Base-by-base conservation (phyloP, 2,329 filamentous ascomycete genomes). In the Cryphonectria parasitica region DNA sequence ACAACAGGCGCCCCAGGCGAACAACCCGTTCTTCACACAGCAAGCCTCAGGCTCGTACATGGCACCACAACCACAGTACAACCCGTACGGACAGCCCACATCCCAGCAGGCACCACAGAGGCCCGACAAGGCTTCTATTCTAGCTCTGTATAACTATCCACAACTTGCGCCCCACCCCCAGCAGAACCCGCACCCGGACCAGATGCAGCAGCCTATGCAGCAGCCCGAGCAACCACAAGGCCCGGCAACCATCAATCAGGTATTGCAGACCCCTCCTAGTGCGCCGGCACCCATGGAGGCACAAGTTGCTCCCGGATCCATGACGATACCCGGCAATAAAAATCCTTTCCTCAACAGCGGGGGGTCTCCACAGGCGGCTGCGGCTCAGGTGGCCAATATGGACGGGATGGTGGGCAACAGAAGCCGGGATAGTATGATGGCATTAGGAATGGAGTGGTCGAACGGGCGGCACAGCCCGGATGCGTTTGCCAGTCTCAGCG, bases 391-490 rank as follows among this genome's bases (percentile, higher is more conserved):
- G 25, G 66, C 65, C 22, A 64, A 64, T 17, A 70, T 72, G 67
- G 72, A 73, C 74, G 73, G 52, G 73, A 75, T 74, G 73, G 73
- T 67, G 67, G 77, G 77, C 76, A 87, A 76, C 80, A 88, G 81
- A 79, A 94, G 91, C 76, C 87, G 91, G 64, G 92, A 94, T 77
- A 94, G 92, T 78, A 88, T 93, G 78, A 88, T 89, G 74, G 87
- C 91, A 56, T 84, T 89, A 79, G 88, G 88, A 69, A 87, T 90
- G 83, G 85, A 87, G 62, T 90, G 88, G 88, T 85, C 84, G 75
- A 91, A 90, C 75, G 92, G 92, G 13, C 84, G 92, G 58, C 92
- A 94, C 77, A 94, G 91, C 75, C 92, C 92, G 3, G 92, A 95
- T 79, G 92, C 92, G 19, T 95, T 94, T 84, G 89, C 92, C 2